phyloP scores from a whole-genome alignment of 805 yeast genomes.

The Saccharomycopsis amapae region DNA sequence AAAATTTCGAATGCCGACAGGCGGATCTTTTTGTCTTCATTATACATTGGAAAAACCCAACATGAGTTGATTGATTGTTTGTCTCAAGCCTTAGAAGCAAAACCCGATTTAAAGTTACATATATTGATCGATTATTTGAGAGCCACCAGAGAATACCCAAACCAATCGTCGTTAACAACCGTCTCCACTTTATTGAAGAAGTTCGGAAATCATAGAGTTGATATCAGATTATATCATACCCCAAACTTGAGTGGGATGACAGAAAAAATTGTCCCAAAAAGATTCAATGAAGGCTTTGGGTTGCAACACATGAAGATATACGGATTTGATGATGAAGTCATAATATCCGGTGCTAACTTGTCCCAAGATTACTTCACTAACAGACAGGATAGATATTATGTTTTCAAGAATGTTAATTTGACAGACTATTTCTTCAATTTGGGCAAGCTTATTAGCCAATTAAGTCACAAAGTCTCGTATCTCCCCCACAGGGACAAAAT shows the following conservation, averaged over 20 bases:
- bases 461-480: conserved; percentile 61
- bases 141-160: conserved; percentile 90
- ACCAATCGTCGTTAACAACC: conserved; percentile 66
- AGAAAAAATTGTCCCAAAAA: conserved; percentile 60
- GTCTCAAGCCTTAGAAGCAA: conserved; percentile 48
- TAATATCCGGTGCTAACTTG: conserved; percentile 86
- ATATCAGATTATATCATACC: conserved; percentile 80
- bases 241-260: conserved; percentile 72
- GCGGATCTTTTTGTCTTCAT: conserved; percentile 73
- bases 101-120: conserved; percentile 57
- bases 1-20: conserved; percentile 57
- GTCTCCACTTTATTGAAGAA: conserved; percentile 53
- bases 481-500: conserved; percentile 41
- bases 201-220: conserved; percentile 58
- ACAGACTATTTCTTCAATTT: conserved; percentile 70
- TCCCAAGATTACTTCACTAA: conserved; percentile 89
- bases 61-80: conserved; percentile 63
- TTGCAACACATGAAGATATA: conserved; percentile 96
- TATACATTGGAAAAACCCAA: conserved; percentile 82
- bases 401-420: conserved; percentile 50
- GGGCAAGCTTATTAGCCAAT: conserved; percentile 55
- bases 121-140: conserved; percentile 82
- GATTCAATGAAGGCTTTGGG: conserved; percentile 87
- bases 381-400: conserved; percentile 87
- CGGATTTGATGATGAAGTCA: conserved; percentile 87